Evolutionary conservation across 495 filamentous ascomycete genomes (phyloP).

Genomic region (Hamigera avellanea): DNA sequence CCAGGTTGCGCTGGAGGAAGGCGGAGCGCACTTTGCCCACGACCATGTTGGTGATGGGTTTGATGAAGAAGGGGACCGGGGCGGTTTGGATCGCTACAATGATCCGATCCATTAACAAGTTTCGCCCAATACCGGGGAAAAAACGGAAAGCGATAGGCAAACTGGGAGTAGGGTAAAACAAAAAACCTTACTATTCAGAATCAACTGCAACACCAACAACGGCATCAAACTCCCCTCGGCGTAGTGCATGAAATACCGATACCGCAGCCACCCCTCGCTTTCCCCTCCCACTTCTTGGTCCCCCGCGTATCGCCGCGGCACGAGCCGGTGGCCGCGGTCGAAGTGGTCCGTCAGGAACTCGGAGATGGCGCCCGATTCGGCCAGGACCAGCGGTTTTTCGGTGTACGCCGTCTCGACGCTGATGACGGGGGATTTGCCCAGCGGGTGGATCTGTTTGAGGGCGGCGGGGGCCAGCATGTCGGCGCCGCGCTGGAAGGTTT

Average conservation of each 20-base stretch:
- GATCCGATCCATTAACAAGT: background rate
- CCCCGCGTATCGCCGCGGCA: slow-evolving; percentile 50
- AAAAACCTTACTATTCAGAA: slow-evolving; percentile 41
- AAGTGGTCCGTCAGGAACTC: slow-evolving; percentile 78
- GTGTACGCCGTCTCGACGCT: slow-evolving; percentile 33
- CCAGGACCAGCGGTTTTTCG: slow-evolving; percentile 41
- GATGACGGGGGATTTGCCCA: slow-evolving; percentile 76
- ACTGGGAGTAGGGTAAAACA: slow-evolving; percentile 1
- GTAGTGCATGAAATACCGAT: slow-evolving; percentile 74
- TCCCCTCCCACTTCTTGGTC: slow-evolving; percentile 48
- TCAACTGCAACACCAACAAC: slow-evolving; percentile 45
- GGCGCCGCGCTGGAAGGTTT: slow-evolving; percentile 50
- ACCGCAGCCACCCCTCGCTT: slow-evolving; percentile 64
- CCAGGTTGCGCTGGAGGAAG: slow-evolving; percentile 39
- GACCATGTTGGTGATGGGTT: slow-evolving; percentile 57
- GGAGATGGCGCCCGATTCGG: slow-evolving; percentile 67
- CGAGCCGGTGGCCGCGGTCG: slow-evolving; percentile 36
- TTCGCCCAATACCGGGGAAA: background rate
- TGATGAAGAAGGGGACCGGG: slow-evolving; percentile 74
- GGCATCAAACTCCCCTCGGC: slow-evolving; percentile 72
- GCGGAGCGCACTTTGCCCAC: slow-evolving; percentile 45
- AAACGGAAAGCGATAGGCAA: background rate
- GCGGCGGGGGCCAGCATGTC: slow-evolving; percentile 53
- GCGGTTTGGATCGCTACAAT: slow-evolving; percentile 47
- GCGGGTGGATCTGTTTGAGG: slow-evolving; percentile 65